These are phyloP conservation scores for Patellifolia procumbens DNA, from an alignment of 179 eudicot species.

Conservation along the genomic window DNA sequence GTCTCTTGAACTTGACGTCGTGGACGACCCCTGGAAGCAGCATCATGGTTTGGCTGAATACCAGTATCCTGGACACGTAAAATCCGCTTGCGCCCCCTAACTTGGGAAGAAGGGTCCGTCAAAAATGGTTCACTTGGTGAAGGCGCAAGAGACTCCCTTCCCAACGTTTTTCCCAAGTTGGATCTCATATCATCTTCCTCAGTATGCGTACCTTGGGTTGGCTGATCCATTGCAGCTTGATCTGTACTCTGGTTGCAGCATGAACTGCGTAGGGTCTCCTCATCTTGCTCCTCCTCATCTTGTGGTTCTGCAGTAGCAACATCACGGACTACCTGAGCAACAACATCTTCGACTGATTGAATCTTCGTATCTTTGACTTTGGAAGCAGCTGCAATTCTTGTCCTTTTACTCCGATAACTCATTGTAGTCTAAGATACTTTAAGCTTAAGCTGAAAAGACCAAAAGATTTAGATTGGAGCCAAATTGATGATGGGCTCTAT, in stretches of 20 bases:
- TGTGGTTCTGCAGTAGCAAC: conserved; percentile 21
- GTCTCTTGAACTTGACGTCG: conserved; percentile 21
- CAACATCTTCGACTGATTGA: conserved; percentile 29
- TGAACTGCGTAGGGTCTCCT: conserved; percentile 23
- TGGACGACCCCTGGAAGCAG: conserved; percentile 20
- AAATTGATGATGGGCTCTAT: not conserved
- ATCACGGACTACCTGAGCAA: conserved; percentile 32
- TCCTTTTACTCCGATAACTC: conserved; percentile 37
- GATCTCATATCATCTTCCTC: conserved; percentile 17
- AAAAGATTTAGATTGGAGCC: not conserved
- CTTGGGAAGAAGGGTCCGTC: conserved; percentile 12
- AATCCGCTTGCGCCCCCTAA: conserved; percentile 15
- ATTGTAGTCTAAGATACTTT: conserved; percentile 17
- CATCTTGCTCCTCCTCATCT: conserved; percentile 20
- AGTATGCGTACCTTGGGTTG: conserved; percentile 8
- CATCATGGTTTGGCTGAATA: conserved; percentile 22
- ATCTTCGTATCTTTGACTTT: conserved; percentile 20
- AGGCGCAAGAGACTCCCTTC: conserved; percentile 8
- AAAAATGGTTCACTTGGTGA: conserved; percentile 25
- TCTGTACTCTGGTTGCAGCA: conserved; percentile 22
- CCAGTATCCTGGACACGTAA: conserved; percentile 20
- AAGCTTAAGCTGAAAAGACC: conserved; percentile 18
- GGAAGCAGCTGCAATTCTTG: conserved; percentile 16
- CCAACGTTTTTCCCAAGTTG: conserved; percentile 10
- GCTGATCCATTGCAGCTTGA: conserved; percentile 12